Base-by-base conservation (phyloP, 2,329 filamentous ascomycete genomes). In the Ceratocystiopsis brevicomis region DNA sequence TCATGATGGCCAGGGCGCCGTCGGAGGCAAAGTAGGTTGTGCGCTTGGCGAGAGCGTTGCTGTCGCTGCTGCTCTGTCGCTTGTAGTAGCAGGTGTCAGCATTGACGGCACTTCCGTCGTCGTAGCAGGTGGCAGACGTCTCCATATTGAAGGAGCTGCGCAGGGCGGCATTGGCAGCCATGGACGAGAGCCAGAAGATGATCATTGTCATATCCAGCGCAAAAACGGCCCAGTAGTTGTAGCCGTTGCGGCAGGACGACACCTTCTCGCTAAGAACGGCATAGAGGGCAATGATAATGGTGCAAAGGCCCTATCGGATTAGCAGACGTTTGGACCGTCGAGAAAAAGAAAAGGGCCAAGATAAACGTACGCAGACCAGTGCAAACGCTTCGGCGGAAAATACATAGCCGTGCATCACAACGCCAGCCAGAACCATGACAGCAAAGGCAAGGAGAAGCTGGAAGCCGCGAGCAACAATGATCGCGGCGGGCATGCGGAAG, bases 161-260 rank as follows among this genome's bases (percentile, higher is more conserved):
- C n/a, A 53, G 49, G 1, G 52, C 52, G 16, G 55, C 56, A 35
- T 52, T 52, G 40, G 56, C 49, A 17, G 51, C 57, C 50, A 57
- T 49, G n/a, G 55, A 56, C 3, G 56, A 48, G 6, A 59, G 52
- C 57, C 55, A 59, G 30, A 59, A 51, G 46, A 59, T 49, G 36
- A 49, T 48, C 53, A 59, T 55, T 19, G 56, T 33, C n/a, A 54
- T 41, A 41, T 59, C 56, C 12, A 59, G 52, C 1, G 55, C 42
- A 16, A 59, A 44, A 16, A 56, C 44, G 2, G 57, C 56, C 56
- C 55, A 59, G 48, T 57, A 56, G 48, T 59, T 57, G 51, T 59
- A 59, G 13, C 43, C 50, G 2, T 33, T 30, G 15, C 46, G 51
- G 16, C 53, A 55, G 15, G 46, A 36, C 6, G 44, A 8, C 2